Evolutionary conservation across 148 eudicot species (phyloP).

Genomic region (Silene uniflora): DNA sequence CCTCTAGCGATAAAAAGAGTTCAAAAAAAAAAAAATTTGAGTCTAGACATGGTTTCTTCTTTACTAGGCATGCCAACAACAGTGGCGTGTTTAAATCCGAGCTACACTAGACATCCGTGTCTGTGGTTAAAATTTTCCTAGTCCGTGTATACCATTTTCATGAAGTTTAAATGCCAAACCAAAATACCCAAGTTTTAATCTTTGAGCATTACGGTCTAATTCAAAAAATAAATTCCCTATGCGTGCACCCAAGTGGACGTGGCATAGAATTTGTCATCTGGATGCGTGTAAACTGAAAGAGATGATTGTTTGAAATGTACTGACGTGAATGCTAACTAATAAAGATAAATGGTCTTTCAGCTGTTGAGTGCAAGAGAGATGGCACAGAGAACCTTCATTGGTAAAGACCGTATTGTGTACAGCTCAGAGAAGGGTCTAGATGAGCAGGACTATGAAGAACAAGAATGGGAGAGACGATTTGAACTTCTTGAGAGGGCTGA

Average conservation of each 20-base stretch:
- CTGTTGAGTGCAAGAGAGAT: slow-evolving; percentile 88
- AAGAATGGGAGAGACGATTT: slow-evolving; percentile 77
- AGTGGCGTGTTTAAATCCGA: not conserved
- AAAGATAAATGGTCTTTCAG: slow-evolving; percentile 33
- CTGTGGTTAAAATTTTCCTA: not conserved
- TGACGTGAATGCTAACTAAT: slow-evolving; percentile 9
- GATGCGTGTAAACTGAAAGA: not conserved
- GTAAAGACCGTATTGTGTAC: slow-evolving; percentile 79
- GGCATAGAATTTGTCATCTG: not conserved
- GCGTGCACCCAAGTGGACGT: not conserved
- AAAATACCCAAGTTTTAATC: no score
- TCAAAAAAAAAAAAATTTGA: not conserved
- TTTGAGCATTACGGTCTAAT: no score
- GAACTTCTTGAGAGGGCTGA: slow-evolving; percentile 59
- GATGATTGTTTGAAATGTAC: not conserved
- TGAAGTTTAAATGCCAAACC: not conserved
- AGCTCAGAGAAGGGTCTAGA: slow-evolving; percentile 70
- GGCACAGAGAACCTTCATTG: slow-evolving; percentile 79
- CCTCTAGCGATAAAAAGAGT: not conserved
- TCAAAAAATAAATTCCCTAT: not conserved
- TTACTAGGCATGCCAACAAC: not conserved
- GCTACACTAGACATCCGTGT: no score
- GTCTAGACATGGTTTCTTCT: not conserved
- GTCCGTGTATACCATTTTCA: not conserved
- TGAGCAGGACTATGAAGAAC: slow-evolving; percentile 78